Conservation (phyloP, 371 early-diverging fungal genomes). For the Smittium culicis region DNA sequence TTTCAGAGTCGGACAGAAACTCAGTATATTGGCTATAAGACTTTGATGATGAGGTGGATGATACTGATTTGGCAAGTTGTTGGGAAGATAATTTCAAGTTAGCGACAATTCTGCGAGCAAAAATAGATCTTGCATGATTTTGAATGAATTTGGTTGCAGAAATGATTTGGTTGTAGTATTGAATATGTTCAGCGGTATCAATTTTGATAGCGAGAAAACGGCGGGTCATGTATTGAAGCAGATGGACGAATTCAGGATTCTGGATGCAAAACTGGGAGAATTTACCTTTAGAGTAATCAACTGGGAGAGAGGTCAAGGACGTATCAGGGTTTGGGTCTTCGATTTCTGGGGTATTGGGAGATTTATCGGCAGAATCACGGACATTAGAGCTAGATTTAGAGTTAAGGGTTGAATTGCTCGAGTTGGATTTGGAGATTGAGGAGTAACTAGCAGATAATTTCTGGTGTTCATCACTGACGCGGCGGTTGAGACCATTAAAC, state of each 20-base stretch:
- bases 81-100: no score
- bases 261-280: constrained; percentile 23
- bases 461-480: background rate
- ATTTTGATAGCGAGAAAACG: constrained; percentile 26
- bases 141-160: constrained; percentile 29
- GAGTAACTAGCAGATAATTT: background rate
- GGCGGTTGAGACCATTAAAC: constrained; percentile 7
- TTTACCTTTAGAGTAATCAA: background rate
- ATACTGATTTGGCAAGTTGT: no score
- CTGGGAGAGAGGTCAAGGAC: background rate
- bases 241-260: constrained; percentile 33
- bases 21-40: background rate
- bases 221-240: constrained; percentile 33
- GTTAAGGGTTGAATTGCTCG: background rate
- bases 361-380: background rate
- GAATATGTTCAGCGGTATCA: constrained; percentile 29
- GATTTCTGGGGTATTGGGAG: background rate
- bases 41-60: background rate
- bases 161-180: constrained; percentile 28
- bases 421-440: background rate
- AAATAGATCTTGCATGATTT: constrained; percentile 25
- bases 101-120: constrained; percentile 22
- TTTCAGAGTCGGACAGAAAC: background rate
- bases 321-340: background rate
- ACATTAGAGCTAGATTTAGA: no score